Percentiles rank a stretch among this genome's conserved stretches.
Conservation (phyloP, 2,329 filamentous ascomycete genomes). For the Reticulascus tulasneorum region DNA sequence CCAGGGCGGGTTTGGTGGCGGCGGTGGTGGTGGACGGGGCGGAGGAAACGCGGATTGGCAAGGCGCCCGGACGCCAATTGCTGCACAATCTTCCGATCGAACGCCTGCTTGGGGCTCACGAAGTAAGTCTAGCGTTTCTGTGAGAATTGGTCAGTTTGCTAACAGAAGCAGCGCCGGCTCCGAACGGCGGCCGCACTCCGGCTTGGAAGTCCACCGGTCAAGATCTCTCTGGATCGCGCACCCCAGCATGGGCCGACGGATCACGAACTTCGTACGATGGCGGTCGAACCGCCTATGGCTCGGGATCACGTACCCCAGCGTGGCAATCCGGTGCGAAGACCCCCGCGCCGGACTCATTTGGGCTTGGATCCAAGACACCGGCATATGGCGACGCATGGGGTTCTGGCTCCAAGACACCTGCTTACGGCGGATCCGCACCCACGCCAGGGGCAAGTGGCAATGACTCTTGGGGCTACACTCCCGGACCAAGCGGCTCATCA, state of each 20-base stretch:
- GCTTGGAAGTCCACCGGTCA: slow-evolving; percentile 50
- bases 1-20: slow-evolving; percentile 37
- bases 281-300: slow-evolving; percentile 73
- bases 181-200: slow-evolving; percentile 55
- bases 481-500: slow-evolving; percentile 41
- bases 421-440: slow-evolving; percentile 58
- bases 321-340: slow-evolving; percentile 78
- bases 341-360: slow-evolving; percentile 60
- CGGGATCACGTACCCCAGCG: slow-evolving; percentile 66
- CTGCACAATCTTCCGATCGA: slow-evolving; percentile 55
- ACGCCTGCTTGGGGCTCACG: slow-evolving; percentile 74
- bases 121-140: slow-evolving; percentile 48
- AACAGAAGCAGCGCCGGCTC: slow-evolving; percentile 46
- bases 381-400: slow-evolving; percentile 64
- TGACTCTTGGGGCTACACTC: slow-evolving; percentile 59
- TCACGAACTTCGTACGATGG: slow-evolving; percentile 67
- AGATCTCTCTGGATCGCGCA: slow-evolving; percentile 55
- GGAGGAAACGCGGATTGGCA: slow-evolving; percentile 55
- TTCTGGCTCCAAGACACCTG: slow-evolving; percentile 73
- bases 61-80: slow-evolving; percentile 65
- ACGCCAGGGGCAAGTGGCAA: slow-evolving; percentile 55
- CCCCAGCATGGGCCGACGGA: slow-evolving; percentile 68
- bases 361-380: slow-evolving; percentile 64
- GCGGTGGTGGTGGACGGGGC: slow-evolving; percentile 37
- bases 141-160: slow-evolving; percentile 15